Base-by-base conservation (phyloP, 345 rosid genomes). In the Camelina hispida region DNA sequence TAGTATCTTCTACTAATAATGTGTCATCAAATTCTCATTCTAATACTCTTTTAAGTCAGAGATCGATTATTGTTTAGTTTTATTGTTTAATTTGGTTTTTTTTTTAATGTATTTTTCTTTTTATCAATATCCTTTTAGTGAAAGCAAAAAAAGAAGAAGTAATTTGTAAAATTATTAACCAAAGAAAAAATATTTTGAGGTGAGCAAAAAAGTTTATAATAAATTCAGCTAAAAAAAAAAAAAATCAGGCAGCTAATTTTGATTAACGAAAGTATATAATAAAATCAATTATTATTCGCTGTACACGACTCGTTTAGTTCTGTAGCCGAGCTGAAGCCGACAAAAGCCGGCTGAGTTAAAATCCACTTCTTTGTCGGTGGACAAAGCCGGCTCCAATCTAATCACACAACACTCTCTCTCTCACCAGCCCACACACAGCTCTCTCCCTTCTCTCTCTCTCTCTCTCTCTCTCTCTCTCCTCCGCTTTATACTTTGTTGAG, bases 291-390 rank as follows among this genome's bases (percentile, higher is more conserved):
- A 38, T 13, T 8, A 63, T 7, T 54, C 48, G 59, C 25, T 23
- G 71, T 62, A 51, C 40, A 38, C 7, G 54, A 73, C 37, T 34
- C 37, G 37, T 34, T 34, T 6, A 34, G 37, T 34, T 8, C 2
- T 34, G 0, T 34, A 34, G 22, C 50, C 69, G 62, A 23, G 42
- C 13, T 52, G 42, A 40, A n/a, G 15, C 30, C 25, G 42, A 18
- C 22, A 0, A n/a, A n/a, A 65, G 73, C 58, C 63, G 47, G n/a
- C 14, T 23, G 10, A 48, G 61, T 20, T 4, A 7, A 7, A 34
- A 10, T n/a, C 30, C 42, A 64, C 9, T 28, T 64, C 16, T 34
- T 7, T 83, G 85, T 83, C 83, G 80, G 85, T 83, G 83, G 75
- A 69, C 67, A 74, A 67, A 63, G 78, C 51, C 55, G 77, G 77